A percentile compares a stretch with the other conserved stretches of the same genome.
Evolutionary conservation across 805 yeast species (phyloP).

Genomic region (Teunomyces kruisii): DNA sequence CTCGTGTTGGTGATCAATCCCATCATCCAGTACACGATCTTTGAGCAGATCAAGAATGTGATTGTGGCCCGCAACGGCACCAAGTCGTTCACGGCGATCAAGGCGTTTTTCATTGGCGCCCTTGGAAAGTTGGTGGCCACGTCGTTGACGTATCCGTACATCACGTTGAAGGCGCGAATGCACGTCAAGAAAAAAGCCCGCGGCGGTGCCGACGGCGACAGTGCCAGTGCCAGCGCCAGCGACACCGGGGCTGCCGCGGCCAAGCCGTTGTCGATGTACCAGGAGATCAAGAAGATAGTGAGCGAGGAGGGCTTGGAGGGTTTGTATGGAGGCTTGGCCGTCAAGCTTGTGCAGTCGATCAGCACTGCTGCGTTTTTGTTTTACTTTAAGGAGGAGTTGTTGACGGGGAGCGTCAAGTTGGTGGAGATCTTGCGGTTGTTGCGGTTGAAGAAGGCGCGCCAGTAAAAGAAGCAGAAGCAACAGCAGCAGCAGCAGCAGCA

Average conservation of each 20-base stretch:
- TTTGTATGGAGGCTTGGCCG: slow-evolving; percentile 76
- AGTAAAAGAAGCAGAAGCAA: too few relatives aligned
- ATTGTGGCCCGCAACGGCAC: slow-evolving; percentile 55
- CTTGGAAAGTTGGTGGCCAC: slow-evolving; percentile 90
- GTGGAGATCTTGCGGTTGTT: slow-evolving; percentile 42
- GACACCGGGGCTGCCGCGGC: slow-evolving; percentile 20
- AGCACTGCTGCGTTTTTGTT: slow-evolving; percentile 87
- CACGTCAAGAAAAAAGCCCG: slow-evolving; percentile 54
- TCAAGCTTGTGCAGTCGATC: slow-evolving; percentile 81
- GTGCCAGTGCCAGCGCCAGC: too few relatives aligned
- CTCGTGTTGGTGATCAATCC: slow-evolving; percentile 84
- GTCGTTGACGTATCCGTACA: slow-evolving; percentile 83
- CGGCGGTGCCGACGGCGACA: too few relatives aligned
- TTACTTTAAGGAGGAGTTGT: slow-evolving; percentile 85
- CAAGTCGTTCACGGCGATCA: slow-evolving; percentile 57
- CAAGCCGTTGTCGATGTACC: slow-evolving; percentile 40
- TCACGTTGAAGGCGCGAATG: slow-evolving; percentile 86
- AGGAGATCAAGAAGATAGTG: slow-evolving; percentile 58
- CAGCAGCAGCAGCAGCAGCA: too few relatives aligned
- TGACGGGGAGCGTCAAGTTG: slow-evolving; percentile 54
- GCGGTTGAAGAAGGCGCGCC: slow-evolving; percentile 20
- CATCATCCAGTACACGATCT: slow-evolving; percentile 86
- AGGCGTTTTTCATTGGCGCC: slow-evolving; percentile 87
- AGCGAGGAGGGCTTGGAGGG: slow-evolving; percentile 71
- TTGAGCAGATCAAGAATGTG: slow-evolving; percentile 77